These are phyloP conservation scores for Curvularia verruculosa DNA, from an alignment of 2,329 filamentous ascomycete species.

Conservation along the genomic window DNA sequence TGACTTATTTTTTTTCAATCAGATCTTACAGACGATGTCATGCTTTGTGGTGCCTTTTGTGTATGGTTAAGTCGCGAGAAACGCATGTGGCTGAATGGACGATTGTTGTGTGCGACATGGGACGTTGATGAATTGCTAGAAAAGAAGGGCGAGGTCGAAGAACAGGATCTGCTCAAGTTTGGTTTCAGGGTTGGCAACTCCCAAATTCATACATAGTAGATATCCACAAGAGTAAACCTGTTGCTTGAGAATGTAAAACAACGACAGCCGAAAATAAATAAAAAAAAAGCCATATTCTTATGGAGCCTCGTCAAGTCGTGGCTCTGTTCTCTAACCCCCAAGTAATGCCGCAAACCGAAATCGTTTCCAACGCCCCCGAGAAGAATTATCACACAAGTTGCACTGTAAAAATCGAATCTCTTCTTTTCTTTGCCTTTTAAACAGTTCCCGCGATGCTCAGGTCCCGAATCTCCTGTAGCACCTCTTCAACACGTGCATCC, in stretches of 20 bases:
- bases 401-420: not conserved
- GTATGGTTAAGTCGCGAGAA: conserved; percentile 42
- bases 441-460: conserved; percentile 86
- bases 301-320: not conserved
- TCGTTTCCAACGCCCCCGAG: conserved; percentile 6
- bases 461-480: conserved; percentile 95
- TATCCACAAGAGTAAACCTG: not conserved
- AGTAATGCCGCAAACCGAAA: conserved; percentile 7
- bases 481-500: conserved; percentile 90
- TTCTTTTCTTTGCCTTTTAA: conserved; percentile 12
- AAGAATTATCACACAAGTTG: conserved; percentile 2
- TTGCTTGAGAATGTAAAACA: not conserved
- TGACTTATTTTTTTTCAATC: not conserved
- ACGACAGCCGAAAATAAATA: not conserved
- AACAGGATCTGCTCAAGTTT: conserved; percentile 38
- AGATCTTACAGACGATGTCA: conserved; percentile 40
- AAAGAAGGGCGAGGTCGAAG: conserved; percentile 29
- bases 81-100: conserved; percentile 40
- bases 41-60: conserved; percentile 41
- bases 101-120: conserved; percentile 39
- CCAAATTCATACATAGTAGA: not conserved
- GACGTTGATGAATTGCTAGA: conserved; percentile 37
- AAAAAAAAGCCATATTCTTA: not conserved
- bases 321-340: not conserved
- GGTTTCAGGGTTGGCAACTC: conserved; percentile 24